Evolutionary conservation across 2,329 filamentous ascomycete species (phyloP).

Genomic region (Torrubiellomyces zombiae): DNA sequence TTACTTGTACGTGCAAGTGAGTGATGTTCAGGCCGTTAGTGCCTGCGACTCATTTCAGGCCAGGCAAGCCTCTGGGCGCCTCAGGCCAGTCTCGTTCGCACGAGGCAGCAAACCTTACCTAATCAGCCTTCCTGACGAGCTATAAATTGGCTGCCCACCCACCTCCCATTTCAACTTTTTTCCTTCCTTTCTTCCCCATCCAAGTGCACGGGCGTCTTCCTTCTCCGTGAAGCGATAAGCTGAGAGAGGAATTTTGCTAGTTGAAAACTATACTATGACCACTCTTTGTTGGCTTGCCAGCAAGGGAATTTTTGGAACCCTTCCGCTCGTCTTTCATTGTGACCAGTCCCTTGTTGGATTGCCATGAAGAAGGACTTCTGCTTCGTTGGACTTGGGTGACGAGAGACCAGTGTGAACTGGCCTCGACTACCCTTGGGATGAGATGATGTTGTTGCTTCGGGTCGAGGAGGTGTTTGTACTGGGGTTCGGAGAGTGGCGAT

Average conservation of each 20-base stretch:
- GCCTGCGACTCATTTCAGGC: no score
- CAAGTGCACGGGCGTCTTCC: slow-evolving; percentile 52
- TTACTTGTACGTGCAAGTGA: no score
- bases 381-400: no score
- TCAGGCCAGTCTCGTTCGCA: not conserved
- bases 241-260: slow-evolving; percentile 76
- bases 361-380: slow-evolving; percentile 25
- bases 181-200: slow-evolving; percentile 32
- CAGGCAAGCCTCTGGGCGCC: no score
- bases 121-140: not conserved
- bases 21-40: no score
- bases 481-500: no score
- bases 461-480: no score
- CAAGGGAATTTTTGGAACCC: slow-evolving; percentile 57
- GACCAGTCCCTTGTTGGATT: slow-evolving; percentile 13
- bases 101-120: slow-evolving; percentile 3
- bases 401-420: no score
- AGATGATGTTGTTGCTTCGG: no score
- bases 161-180: slow-evolving; percentile 14
- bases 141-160: slow-evolving; percentile 17
- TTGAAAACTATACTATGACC: slow-evolving; percentile 70
- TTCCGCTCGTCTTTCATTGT: slow-evolving; percentile 24
- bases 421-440: no score
- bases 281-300: slow-evolving; percentile 50
- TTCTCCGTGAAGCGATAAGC: slow-evolving; percentile 44